Conservation (phyloP, 73 alveolate genomes). For the Paramecium tetraurelia region DNA sequence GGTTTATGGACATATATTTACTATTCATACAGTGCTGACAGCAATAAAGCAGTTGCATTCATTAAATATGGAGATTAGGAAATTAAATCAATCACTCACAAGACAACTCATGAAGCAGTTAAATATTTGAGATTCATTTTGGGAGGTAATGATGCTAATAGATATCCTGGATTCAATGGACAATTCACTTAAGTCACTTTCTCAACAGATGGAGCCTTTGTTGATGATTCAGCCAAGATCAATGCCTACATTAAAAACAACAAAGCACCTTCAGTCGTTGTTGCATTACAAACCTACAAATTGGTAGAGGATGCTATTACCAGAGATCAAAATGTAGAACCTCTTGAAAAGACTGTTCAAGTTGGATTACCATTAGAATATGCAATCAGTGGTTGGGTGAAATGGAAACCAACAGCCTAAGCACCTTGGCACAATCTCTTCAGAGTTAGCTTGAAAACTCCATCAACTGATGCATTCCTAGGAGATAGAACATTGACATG, state of each 20-base stretch:
- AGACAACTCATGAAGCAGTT: background rate
- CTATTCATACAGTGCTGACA: slow-evolving; percentile 17
- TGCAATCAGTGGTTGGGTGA: slow-evolving; percentile 50
- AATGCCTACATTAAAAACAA: background rate
- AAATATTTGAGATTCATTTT: slow-evolving; percentile 46
- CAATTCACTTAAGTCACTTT: slow-evolving; percentile 28
- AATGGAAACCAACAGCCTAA: slow-evolving; percentile 46
- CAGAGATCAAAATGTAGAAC: background rate
- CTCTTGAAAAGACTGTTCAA: background rate
- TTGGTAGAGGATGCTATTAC: background rate
- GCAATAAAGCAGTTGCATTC: slow-evolving; percentile 15
- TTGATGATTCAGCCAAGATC: background rate
- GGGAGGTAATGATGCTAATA: slow-evolving; percentile 34
- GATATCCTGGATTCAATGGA: slow-evolving; percentile 52
- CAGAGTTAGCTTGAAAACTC: slow-evolving; percentile 40
- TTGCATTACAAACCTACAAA: background rate
- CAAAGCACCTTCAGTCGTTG: background rate
- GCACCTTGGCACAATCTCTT: slow-evolving; percentile 53
- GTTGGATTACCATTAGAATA: slow-evolving; percentile 47
- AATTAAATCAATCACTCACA: background rate
- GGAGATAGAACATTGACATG: slow-evolving; percentile 44
- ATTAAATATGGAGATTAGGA: slow-evolving; percentile 35
- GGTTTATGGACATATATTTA: slow-evolving; percentile 55
- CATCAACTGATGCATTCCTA: slow-evolving; percentile 40
- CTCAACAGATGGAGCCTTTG: background rate